Evolutionary conservation across 108 stramenopile genomes (phyloP).

Genomic region (Skeletonema menzelii): DNA sequence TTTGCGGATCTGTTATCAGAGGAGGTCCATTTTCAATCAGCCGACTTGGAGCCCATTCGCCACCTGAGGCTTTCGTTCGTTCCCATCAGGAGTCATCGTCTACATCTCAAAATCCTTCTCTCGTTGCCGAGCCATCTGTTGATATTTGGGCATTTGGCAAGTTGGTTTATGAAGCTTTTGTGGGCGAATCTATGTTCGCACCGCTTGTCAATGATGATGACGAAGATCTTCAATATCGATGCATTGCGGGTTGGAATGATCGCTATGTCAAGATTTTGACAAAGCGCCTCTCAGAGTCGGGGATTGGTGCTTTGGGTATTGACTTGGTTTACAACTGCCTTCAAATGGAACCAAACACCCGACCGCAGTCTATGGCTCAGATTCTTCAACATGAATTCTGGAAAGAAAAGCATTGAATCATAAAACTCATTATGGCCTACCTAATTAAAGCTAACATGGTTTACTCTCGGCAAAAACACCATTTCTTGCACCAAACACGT

Average conservation of each 20-base stretch:
- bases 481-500: conserved; percentile 84
- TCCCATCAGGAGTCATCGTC: conserved; percentile 10
- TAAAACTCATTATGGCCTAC: no score
- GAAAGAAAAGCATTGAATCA: conserved; percentile 11
- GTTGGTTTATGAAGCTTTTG: conserved; percentile 72
- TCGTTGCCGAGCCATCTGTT: conserved; percentile 48
- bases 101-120: conserved; percentile 22
- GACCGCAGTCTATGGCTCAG: conserved; percentile 47
- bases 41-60: conserved; percentile 51
- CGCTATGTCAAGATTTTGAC: conserved; percentile 38
- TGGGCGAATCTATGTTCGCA: conserved; percentile 67
- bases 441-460: not conserved
- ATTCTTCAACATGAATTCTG: conserved; percentile 57
- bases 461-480: conserved; percentile 49
- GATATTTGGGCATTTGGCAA: conserved; percentile 86
- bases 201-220: conserved; percentile 27
- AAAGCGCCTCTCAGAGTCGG: conserved; percentile 39
- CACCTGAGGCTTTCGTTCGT: conserved; percentile 65
- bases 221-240: conserved; percentile 18
- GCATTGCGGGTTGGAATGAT: conserved; percentile 43
- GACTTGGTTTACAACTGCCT: conserved; percentile 67
- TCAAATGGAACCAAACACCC: conserved; percentile 22
- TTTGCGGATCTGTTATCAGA: conserved; percentile 48
- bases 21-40: conserved; percentile 48
- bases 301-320: conserved; percentile 55